These are phyloP conservation scores for Parasitella parasitica DNA, from an alignment of 371 early-diverging fungal species.

Conservation along the genomic window DNA sequence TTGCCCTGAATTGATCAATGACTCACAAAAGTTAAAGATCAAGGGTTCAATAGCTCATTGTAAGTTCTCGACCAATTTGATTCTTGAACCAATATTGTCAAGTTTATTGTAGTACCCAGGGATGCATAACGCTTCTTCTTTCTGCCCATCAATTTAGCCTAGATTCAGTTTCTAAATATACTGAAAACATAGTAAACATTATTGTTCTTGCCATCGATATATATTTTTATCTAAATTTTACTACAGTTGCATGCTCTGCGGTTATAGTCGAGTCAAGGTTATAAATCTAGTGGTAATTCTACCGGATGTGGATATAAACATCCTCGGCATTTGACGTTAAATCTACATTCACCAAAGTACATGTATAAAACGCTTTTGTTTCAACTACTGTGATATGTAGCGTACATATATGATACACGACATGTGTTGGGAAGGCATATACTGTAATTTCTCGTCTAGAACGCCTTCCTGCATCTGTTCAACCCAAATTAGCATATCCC, in stretches of 20 bases:
- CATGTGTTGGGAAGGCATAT: not conserved
- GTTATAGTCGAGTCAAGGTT: no score
- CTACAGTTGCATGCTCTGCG: no score
- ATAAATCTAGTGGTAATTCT: not conserved
- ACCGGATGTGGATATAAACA: not conserved
- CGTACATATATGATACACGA: no score
- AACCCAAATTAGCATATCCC: not conserved
- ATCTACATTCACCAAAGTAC: not conserved
- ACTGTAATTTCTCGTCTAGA: not conserved
- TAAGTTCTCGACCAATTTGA: not conserved
- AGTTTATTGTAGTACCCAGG: no score
- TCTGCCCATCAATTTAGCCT: no score
- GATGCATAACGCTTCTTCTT: no score
- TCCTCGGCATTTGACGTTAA: not conserved
- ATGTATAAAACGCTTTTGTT: not conserved
- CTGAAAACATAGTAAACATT: not conserved
- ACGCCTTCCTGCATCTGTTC: not conserved
- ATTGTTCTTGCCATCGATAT: no score
- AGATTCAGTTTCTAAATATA: not conserved
- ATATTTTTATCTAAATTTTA: no score
- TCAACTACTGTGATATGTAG: not conserved
- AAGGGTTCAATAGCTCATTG: not conserved
- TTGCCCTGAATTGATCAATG: not conserved
- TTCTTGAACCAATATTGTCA: no score
- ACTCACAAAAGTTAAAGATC: not conserved